A percentile compares a stretch with the other conserved stretches of the same genome.
Evolutionary conservation across 2,329 filamentous ascomycete genomes (phyloP).

Genomic region (Phaeoacremonium minimum): DNA sequence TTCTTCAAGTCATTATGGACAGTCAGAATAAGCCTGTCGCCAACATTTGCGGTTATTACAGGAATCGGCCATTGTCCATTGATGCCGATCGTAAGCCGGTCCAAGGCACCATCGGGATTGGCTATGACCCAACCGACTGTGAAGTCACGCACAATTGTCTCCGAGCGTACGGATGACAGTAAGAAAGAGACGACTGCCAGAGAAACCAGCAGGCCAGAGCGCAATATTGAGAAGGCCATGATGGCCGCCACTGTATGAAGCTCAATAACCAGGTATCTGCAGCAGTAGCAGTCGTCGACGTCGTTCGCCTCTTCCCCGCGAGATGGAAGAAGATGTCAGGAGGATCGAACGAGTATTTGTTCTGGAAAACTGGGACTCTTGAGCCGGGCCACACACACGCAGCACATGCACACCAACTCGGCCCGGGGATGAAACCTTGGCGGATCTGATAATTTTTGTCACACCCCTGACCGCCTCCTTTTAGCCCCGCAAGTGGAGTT

Average conservation of each 20-base stretch:
- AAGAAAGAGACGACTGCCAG: background rate
- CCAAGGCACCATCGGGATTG: conserved; percentile 56
- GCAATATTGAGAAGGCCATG: conserved; percentile 2
- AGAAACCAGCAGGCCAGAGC: conserved; percentile 1
- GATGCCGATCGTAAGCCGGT: conserved; percentile 60
- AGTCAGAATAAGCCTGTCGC: conserved; percentile 66
- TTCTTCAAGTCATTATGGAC: conserved; percentile 65
- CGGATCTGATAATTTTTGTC: too few relatives aligned
- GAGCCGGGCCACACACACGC: too few relatives aligned
- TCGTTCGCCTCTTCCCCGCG: too few relatives aligned
- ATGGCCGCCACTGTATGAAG: background rate
- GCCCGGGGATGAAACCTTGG: too few relatives aligned
- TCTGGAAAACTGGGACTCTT: too few relatives aligned
- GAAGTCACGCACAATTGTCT: conserved; percentile 44
- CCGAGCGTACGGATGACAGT: conserved; percentile 18
- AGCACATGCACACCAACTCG: too few relatives aligned
- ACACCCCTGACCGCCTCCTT: too few relatives aligned
- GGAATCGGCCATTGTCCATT: conserved; percentile 74
- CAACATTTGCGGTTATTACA: conserved; percentile 67
- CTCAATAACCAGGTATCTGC: too few relatives aligned
- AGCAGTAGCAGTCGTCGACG: too few relatives aligned
- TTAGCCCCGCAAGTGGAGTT: too few relatives aligned
- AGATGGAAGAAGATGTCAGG: too few relatives aligned
- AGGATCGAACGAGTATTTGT: too few relatives aligned
- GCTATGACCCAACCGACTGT: conserved; percentile 48